These are phyloP conservation scores for Vanrija pseudolonga DNA, from an alignment of 1,284 basidiomycete species.

Conservation along the genomic window DNA sequence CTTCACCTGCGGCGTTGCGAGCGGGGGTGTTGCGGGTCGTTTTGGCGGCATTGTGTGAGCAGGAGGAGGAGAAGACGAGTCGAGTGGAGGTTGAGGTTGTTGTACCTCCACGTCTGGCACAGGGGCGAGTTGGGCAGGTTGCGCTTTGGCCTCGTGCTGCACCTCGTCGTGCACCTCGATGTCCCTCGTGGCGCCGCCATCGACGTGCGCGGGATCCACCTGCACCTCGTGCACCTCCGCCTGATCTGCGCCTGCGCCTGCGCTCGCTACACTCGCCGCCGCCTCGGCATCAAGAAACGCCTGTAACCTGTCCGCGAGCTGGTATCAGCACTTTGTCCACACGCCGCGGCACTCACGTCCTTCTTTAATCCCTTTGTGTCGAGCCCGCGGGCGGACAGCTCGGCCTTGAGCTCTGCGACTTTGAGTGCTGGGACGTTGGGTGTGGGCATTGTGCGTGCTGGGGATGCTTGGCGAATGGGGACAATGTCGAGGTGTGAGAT, in stretches of 20 bases:
- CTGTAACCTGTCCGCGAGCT: constrained; percentile 41
- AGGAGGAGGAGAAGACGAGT: not conserved
- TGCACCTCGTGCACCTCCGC: no score
- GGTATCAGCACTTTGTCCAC: not conserved
- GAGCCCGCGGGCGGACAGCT: constrained; percentile 41
- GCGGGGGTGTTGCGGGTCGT: not conserved
- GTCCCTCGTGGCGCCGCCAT: not conserved
- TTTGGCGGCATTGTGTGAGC: not conserved
- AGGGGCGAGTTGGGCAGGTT: no score
- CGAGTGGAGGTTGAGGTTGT: no score
- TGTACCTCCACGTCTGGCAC: no score
- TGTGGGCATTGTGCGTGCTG: no score
- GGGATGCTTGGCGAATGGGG: not conserved
- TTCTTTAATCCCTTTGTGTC: constrained; percentile 43
- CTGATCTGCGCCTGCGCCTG: not conserved
- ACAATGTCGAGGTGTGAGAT: not conserved
- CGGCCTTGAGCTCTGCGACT: constrained; percentile 45
- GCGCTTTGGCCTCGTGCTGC: not conserved
- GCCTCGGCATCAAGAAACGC: constrained; percentile 6
- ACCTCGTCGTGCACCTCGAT: not conserved
- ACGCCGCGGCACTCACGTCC: constrained; percentile 29
- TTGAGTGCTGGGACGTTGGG: constrained; percentile 24
- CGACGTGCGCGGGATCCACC: not conserved
- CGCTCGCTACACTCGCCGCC: not conserved
- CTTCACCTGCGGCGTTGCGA: not conserved